Conservation (phyloP, 2,329 filamentous ascomycete genomes). For the Fusarium irregulare region DNA sequence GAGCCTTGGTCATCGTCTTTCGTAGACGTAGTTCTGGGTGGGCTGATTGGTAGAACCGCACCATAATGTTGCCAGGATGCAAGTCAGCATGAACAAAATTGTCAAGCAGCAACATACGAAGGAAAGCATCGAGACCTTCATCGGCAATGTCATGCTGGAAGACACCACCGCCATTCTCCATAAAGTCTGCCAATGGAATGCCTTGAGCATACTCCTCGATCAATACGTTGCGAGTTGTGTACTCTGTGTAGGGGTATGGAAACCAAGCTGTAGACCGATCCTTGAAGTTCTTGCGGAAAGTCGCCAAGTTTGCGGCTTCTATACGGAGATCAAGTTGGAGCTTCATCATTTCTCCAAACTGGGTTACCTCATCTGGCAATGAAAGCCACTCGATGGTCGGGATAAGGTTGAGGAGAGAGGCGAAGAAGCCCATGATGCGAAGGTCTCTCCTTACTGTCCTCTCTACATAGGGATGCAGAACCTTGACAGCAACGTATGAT, state of each 20-base stretch:
- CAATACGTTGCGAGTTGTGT: conserved; percentile 90
- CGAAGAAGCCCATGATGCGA: conserved; percentile 94
- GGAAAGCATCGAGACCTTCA: conserved; percentile 93
- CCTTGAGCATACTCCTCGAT: conserved; percentile 97
- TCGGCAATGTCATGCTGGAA: conserved; percentile 96
- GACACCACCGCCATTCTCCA: conserved; percentile 89
- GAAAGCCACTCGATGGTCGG: conserved; percentile 98
- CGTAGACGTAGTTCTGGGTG: conserved; percentile 69
- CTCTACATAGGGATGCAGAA: conserved; percentile 92
- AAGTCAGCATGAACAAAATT: conserved; percentile 98
- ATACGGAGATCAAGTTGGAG: conserved; percentile 96
- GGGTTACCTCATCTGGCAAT: conserved; percentile 89
- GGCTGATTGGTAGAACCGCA: conserved; percentile 91
- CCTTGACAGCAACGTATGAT: conserved; percentile 93
- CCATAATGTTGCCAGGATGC: conserved; percentile 99
- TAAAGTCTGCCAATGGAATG: conserved; percentile 88
- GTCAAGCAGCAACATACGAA: conserved; percentile 96
- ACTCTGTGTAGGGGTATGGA: conserved; percentile 91
- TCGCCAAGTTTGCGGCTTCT: conserved; percentile 88
- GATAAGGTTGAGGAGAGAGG: conserved; percentile 82
- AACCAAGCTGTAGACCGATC: conserved; percentile 95
- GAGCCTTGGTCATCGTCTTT: conserved; percentile 47
- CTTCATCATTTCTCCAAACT: conserved; percentile 99
- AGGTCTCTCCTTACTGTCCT: conserved; percentile 90
- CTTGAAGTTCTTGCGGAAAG: conserved; percentile 91